A percentile compares a stretch with the other conserved stretches of the same genome.
Evolutionary conservation across 495 filamentous ascomycete species (phyloP).

Genomic region (Aspergillus baeticus): DNA sequence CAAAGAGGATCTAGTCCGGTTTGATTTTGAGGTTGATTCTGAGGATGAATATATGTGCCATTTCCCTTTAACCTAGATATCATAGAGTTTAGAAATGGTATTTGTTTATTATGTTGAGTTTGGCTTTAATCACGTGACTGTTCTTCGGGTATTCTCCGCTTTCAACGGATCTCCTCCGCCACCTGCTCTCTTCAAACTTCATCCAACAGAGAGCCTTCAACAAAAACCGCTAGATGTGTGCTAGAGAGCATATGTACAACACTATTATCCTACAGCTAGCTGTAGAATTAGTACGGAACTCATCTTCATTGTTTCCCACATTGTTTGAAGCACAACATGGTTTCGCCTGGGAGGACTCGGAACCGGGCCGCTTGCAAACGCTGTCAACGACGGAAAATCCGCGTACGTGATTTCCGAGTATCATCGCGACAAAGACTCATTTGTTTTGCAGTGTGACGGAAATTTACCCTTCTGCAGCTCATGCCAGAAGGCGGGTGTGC

Average conservation of each 20-base stretch:
- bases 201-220: not conserved
- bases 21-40: constrained; percentile 48
- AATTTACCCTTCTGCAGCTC: constrained; percentile 31
- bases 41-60: constrained; percentile 33
- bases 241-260: no score
- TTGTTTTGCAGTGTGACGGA: constrained; percentile 26
- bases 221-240: no score
- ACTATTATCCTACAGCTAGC: no score
- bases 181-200: not conserved
- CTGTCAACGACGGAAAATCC: constrained; percentile 37
- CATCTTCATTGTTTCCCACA: no score
- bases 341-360: constrained; percentile 28
- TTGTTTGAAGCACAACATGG: constrained; percentile 15
- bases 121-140: not conserved
- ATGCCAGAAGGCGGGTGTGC: constrained; percentile 37
- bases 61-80: constrained; percentile 24
- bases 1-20: constrained; percentile 47
- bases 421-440: not conserved
- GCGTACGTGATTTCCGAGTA: constrained; percentile 16
- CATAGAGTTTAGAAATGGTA: not conserved
- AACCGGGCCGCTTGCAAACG: constrained; percentile 43
- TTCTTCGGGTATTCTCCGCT: not conserved
- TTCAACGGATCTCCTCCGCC: not conserved
- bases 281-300: no score
- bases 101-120: not conserved